phyloP scores from a whole-genome alignment of 1,284 basidiomycete genomes.

The Moesziomyces sp. region DNA sequence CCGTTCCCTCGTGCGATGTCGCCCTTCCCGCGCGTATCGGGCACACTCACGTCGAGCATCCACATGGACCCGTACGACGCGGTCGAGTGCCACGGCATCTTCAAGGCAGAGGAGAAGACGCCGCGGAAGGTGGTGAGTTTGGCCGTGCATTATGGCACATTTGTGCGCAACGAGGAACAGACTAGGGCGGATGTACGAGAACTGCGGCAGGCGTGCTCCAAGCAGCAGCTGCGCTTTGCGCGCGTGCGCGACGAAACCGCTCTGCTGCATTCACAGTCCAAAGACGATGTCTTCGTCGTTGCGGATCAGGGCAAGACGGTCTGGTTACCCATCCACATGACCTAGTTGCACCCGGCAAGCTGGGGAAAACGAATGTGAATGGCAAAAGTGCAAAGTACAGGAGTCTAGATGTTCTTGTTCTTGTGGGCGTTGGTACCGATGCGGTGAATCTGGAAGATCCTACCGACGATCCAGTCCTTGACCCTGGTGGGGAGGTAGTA shows the following conservation, averaged over 20 bases:
- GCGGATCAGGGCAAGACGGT: constrained; percentile 57
- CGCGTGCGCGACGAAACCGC: constrained; percentile 17
- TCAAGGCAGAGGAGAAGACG: constrained; percentile 9
- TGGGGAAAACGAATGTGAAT: not conserved
- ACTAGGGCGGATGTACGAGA: constrained; percentile 50
- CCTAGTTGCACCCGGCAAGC: too few relatives aligned
- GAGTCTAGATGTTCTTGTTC: constrained; percentile 36
- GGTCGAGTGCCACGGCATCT: constrained; percentile 38
- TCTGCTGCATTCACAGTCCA: not conserved
- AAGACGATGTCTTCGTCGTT: constrained; percentile 48
- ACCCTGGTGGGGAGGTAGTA: constrained; percentile 50
- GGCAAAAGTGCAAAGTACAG: not conserved
- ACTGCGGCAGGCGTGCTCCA: constrained; percentile 43
- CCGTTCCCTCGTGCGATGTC: constrained; percentile 52
- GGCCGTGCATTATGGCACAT: constrained; percentile 53
- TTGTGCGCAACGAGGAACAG: constrained; percentile 54
- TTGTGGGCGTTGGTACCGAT: constrained; percentile 30
- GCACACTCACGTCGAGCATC: constrained; percentile 48
- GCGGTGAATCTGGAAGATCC: constrained; percentile 43
- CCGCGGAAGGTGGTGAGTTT: constrained; percentile 24
- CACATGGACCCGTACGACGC: constrained; percentile 60
- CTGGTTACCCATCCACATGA: constrained; percentile 38
- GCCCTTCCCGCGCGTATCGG: constrained; percentile 51
- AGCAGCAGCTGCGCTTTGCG: constrained; percentile 14
- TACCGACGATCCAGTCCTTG: constrained; percentile 42